phyloP scores from a whole-genome alignment of 2,329 filamentous ascomycete genomes.

The Chrysosphaeria jannelii region DNA sequence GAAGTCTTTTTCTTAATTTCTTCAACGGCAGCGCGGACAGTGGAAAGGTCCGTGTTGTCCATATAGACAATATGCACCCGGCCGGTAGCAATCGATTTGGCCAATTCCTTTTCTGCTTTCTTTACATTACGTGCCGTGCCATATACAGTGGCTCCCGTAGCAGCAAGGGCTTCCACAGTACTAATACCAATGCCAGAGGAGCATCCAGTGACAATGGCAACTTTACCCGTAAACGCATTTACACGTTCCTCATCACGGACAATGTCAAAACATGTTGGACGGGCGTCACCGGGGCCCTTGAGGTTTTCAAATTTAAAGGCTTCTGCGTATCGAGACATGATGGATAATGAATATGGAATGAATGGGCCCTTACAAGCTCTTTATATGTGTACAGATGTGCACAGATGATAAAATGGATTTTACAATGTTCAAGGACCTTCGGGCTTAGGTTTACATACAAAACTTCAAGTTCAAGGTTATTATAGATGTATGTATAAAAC shows the following conservation, averaged over 20 bases:
- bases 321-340: no score
- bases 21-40: conserved; percentile 9
- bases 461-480: no score
- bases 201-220: conserved; percentile 13
- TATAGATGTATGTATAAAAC: no score
- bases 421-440: no score
- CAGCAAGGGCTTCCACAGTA: conserved; percentile 11
- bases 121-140: conserved; percentile 12
- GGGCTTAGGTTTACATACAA: no score
- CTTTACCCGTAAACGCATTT: conserved; percentile 9
- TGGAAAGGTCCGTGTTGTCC: conserved; percentile 8
- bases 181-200: conserved; percentile 12
- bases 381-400: no score
- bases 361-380: no score
- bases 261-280: conserved; percentile 10
- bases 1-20: conserved; percentile 6
- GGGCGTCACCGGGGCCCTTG: conserved; percentile 10
- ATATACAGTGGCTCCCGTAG: conserved; percentile 15
- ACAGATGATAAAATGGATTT: no score
- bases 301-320: no score
- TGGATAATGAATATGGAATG: no score
- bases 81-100: conserved; percentile 6
- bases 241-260: conserved; percentile 9
- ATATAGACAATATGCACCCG: conserved; percentile 9
- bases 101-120: conserved; percentile 10